phyloP scores from a whole-genome alignment of 371 early-diverging fungal species.

The Mucor mucedo region DNA sequence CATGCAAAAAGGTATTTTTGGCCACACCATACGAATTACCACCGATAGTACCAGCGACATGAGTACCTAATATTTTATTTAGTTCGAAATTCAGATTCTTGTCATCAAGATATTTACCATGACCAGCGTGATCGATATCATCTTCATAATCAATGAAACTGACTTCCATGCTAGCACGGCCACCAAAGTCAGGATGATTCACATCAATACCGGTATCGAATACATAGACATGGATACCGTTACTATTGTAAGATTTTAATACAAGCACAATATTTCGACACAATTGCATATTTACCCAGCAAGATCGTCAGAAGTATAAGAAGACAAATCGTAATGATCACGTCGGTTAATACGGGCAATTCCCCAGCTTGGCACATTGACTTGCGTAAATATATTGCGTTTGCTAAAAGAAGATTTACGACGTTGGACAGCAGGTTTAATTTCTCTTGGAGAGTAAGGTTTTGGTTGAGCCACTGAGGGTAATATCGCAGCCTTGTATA shows the following conservation, averaged over 20 bases:
- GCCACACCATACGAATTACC: constrained; percentile 69
- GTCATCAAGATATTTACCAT: constrained; percentile 34
- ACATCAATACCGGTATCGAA: constrained; percentile 79
- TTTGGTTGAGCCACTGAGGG: constrained; percentile 4
- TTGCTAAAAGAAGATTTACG: not conserved
- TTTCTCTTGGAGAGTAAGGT: constrained; percentile 2
- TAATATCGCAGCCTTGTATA: constrained; percentile 31
- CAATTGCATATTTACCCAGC: constrained; percentile 45
- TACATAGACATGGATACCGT: constrained; percentile 70
- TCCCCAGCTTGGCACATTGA: constrained; percentile 62
- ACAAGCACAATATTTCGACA: not conserved
- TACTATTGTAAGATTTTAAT: constrained; percentile 32
- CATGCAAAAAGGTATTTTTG: constrained; percentile 62
- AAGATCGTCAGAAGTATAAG: constrained; percentile 45
- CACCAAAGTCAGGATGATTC: constrained; percentile 80
- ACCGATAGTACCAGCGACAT: constrained; percentile 72
- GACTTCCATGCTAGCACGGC: constrained; percentile 76
- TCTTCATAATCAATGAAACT: constrained; percentile 59
- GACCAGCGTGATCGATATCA: constrained; percentile 54
- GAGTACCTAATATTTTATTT: constrained; percentile 57
- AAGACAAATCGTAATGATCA: constrained; percentile 26
- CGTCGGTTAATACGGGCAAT: constrained; percentile 61
- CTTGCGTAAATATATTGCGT: constrained; percentile 25
- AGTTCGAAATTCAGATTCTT: no score
- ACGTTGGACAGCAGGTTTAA: not conserved